These are phyloP conservation scores for Phytophthora citricola DNA, from an alignment of 352 stramenopile genomes.

Conservation along the genomic window DNA sequence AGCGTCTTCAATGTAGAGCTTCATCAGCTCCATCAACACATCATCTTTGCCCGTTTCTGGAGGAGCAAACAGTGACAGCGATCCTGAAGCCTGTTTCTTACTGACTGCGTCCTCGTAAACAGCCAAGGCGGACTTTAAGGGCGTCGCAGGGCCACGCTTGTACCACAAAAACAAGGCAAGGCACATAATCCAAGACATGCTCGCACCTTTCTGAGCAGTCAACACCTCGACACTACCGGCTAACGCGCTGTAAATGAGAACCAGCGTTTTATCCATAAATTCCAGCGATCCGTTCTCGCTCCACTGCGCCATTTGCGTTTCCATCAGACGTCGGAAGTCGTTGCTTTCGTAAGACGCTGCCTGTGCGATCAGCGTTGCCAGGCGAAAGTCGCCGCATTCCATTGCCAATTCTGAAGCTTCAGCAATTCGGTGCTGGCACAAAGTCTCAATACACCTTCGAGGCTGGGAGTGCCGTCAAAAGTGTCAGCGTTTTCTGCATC, in stretches of 20 bases:
- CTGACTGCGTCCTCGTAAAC: slow-evolving; percentile 51
- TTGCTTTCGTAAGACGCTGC: slow-evolving; percentile 58
- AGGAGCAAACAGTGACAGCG: slow-evolving; percentile 39
- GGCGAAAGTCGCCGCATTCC: slow-evolving; percentile 62
- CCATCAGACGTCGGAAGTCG: slow-evolving; percentile 57
- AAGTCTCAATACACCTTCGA: slow-evolving; percentile 46
- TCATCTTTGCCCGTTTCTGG: slow-evolving; percentile 51
- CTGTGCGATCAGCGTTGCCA: slow-evolving; percentile 74
- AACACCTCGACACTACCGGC: slow-evolving; percentile 67
- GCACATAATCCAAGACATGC: slow-evolving; percentile 62
- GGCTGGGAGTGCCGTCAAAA: slow-evolving; percentile 28
- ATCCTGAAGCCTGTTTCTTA: slow-evolving; percentile 46
- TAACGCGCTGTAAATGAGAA: slow-evolving; percentile 74
- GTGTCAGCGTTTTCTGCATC: slow-evolving; percentile 7
- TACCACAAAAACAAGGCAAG: slow-evolving; percentile 81
- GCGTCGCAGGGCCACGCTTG: slow-evolving; percentile 54
- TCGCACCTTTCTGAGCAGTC: slow-evolving; percentile 51
- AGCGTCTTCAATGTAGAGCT: slow-evolving; percentile 64
- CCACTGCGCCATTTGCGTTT: slow-evolving; percentile 68
- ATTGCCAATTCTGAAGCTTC: slow-evolving; percentile 70
- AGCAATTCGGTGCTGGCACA: slow-evolving; percentile 65
- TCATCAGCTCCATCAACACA: slow-evolving; percentile 74
- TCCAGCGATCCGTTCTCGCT: slow-evolving; percentile 52
- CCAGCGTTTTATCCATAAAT: slow-evolving; percentile 65
- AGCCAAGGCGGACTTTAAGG: slow-evolving; percentile 52